Conservation (phyloP, 306 rosid genomes). For the Lathyrus tuberosus region DNA sequence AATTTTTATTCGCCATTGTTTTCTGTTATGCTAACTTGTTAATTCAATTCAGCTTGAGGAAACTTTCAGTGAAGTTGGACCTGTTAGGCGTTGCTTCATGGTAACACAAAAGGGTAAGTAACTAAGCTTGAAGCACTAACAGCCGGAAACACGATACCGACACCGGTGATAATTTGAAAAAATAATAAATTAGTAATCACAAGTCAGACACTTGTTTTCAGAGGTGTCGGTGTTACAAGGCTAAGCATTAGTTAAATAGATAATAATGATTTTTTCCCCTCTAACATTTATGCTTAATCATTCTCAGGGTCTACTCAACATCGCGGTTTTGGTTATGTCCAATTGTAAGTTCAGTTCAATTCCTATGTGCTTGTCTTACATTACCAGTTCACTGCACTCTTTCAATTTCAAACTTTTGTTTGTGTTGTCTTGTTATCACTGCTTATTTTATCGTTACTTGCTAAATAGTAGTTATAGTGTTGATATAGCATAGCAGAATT, state of each 20-base stretch:
- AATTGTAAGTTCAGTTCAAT: conserved; percentile 62
- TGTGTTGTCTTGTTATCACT: background rate
- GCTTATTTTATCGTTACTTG: too few relatives aligned
- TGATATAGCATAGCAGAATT: too few relatives aligned
- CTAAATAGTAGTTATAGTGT: too few relatives aligned
- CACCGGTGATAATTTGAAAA: too few relatives aligned
- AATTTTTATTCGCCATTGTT: background rate
- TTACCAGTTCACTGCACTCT: conserved; percentile 17
- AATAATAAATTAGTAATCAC: too few relatives aligned
- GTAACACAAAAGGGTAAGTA: conserved; percentile 69
- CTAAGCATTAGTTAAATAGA: background rate
- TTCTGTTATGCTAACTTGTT: conserved; percentile 13
- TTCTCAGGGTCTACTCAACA: conserved; percentile 76
- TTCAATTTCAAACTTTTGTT: conserved; percentile 30
- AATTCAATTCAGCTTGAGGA: conserved; percentile 71
- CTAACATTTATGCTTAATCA: conserved; percentile 28
- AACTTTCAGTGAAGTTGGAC: conserved; percentile 85
- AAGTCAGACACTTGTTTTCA: too few relatives aligned
- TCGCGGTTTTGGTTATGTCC: conserved; percentile 83
- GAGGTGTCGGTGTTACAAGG: too few relatives aligned
- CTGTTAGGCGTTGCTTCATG: conserved; percentile 87
- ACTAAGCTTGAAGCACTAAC: too few relatives aligned
- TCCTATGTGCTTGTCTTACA: background rate
- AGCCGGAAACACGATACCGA: too few relatives aligned
- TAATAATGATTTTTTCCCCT: background rate